Conservation (phyloP, 2,329 filamentous ascomycete genomes). For the Dothideomycetes sp. region DNA sequence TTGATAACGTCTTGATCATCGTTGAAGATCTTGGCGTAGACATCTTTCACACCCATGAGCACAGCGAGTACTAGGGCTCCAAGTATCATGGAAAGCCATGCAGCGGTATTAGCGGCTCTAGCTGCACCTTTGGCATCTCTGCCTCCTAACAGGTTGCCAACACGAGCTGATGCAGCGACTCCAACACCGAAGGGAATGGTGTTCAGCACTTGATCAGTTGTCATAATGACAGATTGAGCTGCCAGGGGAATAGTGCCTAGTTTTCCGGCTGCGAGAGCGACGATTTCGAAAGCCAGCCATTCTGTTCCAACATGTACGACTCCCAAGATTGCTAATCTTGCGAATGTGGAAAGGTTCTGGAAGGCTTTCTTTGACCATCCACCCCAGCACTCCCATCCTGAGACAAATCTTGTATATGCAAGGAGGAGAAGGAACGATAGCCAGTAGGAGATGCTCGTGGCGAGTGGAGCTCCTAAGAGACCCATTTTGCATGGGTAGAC, state of each 20-base stretch:
- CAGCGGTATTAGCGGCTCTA: conserved; percentile 65
- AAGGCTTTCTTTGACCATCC: conserved; percentile 58
- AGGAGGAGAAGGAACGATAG: conserved; percentile 67
- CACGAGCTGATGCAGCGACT: conserved; percentile 65
- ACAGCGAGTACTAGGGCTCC: conserved; percentile 58
- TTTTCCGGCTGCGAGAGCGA: conserved; percentile 70
- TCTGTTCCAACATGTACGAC: conserved; percentile 80
- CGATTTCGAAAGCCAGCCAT: conserved; percentile 93
- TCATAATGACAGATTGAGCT: conserved; percentile 85
- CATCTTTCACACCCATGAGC: conserved; percentile 60
- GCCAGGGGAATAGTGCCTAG: conserved; percentile 71
- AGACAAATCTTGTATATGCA: conserved; percentile 61
- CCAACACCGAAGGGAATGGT: conserved; percentile 82
- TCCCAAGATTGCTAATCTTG: conserved; percentile 64
- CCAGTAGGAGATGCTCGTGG: conserved; percentile 82
- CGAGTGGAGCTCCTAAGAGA: conserved; percentile 69
- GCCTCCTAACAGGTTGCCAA: conserved; percentile 73
- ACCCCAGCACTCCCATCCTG: conserved; percentile 70
- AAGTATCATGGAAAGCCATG: conserved; percentile 60
- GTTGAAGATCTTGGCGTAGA: conserved; percentile 74
- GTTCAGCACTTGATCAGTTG: conserved; percentile 67
- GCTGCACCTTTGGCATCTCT: conserved; percentile 56
- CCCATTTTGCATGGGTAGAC: conserved; percentile 63
- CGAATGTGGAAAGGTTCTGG: conserved; percentile 61
- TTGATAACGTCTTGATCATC: conserved; percentile 61